A percentile compares a stretch with the other conserved stretches of the same genome.
Conservation (phyloP, 2,329 filamentous ascomycete species). For the Phyllosticta paracitricarpa region DNA sequence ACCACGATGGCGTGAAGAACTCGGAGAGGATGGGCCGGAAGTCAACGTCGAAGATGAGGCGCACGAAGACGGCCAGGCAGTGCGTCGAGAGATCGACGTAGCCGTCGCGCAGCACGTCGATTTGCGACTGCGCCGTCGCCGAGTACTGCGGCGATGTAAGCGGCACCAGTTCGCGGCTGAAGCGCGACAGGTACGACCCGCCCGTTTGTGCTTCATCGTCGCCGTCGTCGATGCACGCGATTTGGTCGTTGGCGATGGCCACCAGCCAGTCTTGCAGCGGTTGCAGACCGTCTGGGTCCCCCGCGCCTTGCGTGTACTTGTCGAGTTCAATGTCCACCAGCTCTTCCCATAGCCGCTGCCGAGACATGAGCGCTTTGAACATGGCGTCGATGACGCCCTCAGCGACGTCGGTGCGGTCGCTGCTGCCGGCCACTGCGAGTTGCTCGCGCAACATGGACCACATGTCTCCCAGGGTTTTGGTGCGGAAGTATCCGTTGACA, state of each 20-base stretch:
- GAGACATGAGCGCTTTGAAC: conserved; percentile 73
- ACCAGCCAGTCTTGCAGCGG: conserved; percentile 80
- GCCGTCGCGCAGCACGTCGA: conserved; percentile 69
- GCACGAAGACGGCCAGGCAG: conserved; percentile 79
- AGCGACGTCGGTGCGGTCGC: conserved; percentile 77
- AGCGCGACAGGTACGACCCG: conserved; percentile 76
- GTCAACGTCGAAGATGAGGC: conserved; percentile 82
- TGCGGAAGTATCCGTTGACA: conserved; percentile 83
- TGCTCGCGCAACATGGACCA: conserved; percentile 98
- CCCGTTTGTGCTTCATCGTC: conserved; percentile 43
- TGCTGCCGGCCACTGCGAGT: conserved; percentile 72
- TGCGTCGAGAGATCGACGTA: conserved; percentile 94
- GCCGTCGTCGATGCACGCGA: conserved; percentile 86
- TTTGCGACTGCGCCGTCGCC: conserved; percentile 58
- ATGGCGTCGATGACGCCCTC: conserved; percentile 95
- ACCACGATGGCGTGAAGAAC: conserved; percentile 90
- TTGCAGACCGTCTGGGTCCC: conserved; percentile 64
- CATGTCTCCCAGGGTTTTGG: conserved; percentile 83
- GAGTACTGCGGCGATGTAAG: conserved; percentile 73
- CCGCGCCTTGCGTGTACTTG: conserved; percentile 51
- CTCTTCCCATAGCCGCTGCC: conserved; percentile 78
- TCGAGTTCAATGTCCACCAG: conserved; percentile 78
- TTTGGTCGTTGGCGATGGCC: conserved; percentile 95
- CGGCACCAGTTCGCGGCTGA: conserved; percentile 72
- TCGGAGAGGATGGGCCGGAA: conserved; percentile 74